Percentiles rank a stretch among this genome's conserved stretches.
These are phyloP conservation scores for Anaeromyces robustus DNA, from an alignment of 192 early-diverging fungal species.

Conservation along the genomic window DNA sequence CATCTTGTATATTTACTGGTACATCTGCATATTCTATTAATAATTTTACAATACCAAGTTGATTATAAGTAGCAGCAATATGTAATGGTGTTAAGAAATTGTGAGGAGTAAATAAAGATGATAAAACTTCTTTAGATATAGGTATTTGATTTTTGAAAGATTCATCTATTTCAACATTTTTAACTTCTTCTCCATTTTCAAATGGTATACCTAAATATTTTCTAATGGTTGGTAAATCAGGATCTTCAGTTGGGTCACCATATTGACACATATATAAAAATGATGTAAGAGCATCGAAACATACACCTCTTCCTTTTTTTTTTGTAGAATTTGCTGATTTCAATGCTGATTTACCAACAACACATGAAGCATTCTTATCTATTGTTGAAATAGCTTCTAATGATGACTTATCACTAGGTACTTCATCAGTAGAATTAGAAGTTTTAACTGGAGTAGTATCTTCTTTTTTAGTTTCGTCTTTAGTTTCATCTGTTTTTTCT, in stretches of 20 bases:
- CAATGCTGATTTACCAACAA: neutral
- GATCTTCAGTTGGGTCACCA: conserved; percentile 6
- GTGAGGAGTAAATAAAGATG: neutral
- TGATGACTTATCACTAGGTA: too few relatives aligned
- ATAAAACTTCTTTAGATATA: neutral
- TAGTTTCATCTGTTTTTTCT: neutral
- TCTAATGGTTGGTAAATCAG: neutral
- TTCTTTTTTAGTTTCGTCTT: neutral
- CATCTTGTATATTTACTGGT: conserved; percentile 22
- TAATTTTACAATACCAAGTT: conserved; percentile 8
- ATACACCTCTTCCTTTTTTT: conserved; percentile 9
- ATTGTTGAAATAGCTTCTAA: too few relatives aligned
- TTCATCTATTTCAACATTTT: neutral
- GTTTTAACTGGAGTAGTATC: neutral
- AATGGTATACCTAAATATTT: conserved; percentile 1
- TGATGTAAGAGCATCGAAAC: conserved; percentile 17
- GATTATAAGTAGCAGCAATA: neutral
- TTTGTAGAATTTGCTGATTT: neutral
- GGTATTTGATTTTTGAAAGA: neutral
- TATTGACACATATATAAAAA: conserved; percentile 21
- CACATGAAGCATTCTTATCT: too few relatives aligned
- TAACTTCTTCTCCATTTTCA: neutral
- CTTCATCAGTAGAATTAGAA: neutral
- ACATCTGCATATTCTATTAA: conserved; percentile 10
- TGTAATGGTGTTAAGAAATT: neutral